Conservation (phyloP, 768 basidiomycete species). For the Pluteus cervinus region DNA sequence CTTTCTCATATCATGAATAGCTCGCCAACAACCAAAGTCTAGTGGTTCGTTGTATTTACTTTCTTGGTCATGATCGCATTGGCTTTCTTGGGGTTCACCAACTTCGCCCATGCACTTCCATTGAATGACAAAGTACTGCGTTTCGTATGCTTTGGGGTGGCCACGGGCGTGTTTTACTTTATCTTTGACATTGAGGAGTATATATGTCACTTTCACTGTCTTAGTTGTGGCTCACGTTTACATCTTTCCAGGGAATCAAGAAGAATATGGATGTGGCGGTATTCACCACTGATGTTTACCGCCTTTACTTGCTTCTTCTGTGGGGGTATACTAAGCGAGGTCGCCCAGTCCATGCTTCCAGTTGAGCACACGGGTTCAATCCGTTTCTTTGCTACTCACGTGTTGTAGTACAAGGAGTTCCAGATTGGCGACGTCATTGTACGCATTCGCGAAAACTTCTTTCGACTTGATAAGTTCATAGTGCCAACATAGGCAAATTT, state of each 20-base stretch:
- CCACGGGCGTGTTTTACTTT: constrained; percentile 81
- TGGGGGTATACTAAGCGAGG: constrained; percentile 75
- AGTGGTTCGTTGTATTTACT: constrained; percentile 85
- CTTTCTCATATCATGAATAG: neutral
- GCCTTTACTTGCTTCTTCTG: constrained; percentile 67
- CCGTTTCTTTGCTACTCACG: constrained; percentile 3
- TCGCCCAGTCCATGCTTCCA: constrained; percentile 75
- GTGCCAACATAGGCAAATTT: constrained; percentile 61
- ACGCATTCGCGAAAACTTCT: constrained; percentile 10
- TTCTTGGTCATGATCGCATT: constrained; percentile 60
- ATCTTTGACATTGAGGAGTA: constrained; percentile 87
- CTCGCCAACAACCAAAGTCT: neutral
- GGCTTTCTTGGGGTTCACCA: constrained; percentile 74
- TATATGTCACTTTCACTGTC: neutral
- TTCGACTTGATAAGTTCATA: constrained; percentile 4
- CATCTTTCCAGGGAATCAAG: constrained; percentile 55
- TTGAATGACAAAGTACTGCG: constrained; percentile 78
- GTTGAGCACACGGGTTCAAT: constrained; percentile 31
- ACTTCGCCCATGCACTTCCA: constrained; percentile 56
- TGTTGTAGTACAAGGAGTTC: constrained; percentile 58
- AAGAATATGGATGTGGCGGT: constrained; percentile 85
- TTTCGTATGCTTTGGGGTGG: constrained; percentile 69
- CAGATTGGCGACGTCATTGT: constrained; percentile 71
- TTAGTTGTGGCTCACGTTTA: neutral
- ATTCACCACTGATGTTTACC: constrained; percentile 65